Base-by-base conservation (phyloP, 495 filamentous ascomycete species). In the Penicillium flavigenum region DNA sequence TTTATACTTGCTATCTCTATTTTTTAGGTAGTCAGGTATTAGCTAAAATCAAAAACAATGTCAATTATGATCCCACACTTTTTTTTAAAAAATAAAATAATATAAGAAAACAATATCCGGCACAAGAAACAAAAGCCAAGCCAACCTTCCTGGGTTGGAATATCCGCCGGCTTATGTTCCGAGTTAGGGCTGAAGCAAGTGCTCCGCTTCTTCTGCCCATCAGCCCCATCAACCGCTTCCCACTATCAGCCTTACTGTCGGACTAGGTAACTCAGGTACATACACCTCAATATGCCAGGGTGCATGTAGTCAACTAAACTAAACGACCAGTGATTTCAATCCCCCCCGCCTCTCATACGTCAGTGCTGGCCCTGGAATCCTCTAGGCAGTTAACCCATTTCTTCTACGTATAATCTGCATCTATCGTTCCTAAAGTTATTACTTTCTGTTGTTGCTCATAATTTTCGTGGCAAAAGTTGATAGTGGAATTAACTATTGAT, bases 261-360 rank as follows among this genome's bases (percentile, higher is more conserved):
- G 32, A 5, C 24, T 26, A 26, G 5, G 1, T 16, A n/a, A 27
- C 26, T 26, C n/a, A 36, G 20, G 24, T 29, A 2, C 39, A 55
- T 17, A 26, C 2, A 2, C 53, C 29, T 22, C 44, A 11, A 44
- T 24, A 2, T 14, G 42, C 20, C 17, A 34, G 10, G 3, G 31
- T 31, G 2, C 29, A 31, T 11, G 9, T 53, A 53, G 44, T 32
- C 29, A 20, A 47, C 41, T 10, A 12, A 17, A 61, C 16, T 9
- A 60, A 60, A 19, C 39, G 31, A 14, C 54, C 59, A 20, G 58
- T 69, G 57, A 20, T 72, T 44, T 65, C 59, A 16, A 68, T 77
- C 47, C 71, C 39, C 66, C 71, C 0, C 51, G 63, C 26, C 70
- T 77, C n/a, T 76, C 55, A 20, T 51, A 61, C 20, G 67, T 66